Evolutionary conservation across 805 yeast species (phyloP), one percentile per base, ranked within the genome.

Genomic region (Kuraishia piskuri): DNA sequence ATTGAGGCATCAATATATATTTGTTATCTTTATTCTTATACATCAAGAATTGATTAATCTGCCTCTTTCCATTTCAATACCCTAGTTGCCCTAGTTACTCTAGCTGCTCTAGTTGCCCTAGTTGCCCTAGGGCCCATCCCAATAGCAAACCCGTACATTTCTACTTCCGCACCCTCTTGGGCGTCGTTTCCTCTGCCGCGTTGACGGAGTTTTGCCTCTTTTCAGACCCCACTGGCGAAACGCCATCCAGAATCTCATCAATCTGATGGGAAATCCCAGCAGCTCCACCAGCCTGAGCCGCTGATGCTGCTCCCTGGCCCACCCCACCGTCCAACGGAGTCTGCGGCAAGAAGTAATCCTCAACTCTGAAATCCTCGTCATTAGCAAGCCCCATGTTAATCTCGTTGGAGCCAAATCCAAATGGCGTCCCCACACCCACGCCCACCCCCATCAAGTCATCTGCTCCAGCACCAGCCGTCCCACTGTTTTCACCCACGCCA

Each of bases 301-400:
- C n/a, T 31, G 14, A 8, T 10, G 40, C 4, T n/a, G 3, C 40
- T n/a, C 40, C 40, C 40, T 31, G 40, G 14, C 14, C 14, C 14
- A 31, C 40, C 9, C 40, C 40, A 14, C 40, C 52, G 12, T 56
- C 57, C 22, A 62, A 63, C 5, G 68, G 68, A 14, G 68, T 65
- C 53, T 59, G 66, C 1, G 68, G 59, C 22, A 61, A 51, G 17
- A 69, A 56, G 22, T 66, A 67, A 31, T 68, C 68, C 24, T 70
- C 70, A 50, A 68, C 69, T 46, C 62, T 59, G 54, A 72, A 63
- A 19, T 68, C 73, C 46, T 68, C 73, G 45, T 59, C 59, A 51
- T 59, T 31, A 31, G 40, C 40, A 31, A 31, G 40, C 8, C 40
- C 40, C 40, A 31, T 31, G 14, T 31, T 31, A 31, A 31, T 31